Base-by-base conservation (phyloP, 75 land plant genomes). In the Larix kaempferi region DNA sequence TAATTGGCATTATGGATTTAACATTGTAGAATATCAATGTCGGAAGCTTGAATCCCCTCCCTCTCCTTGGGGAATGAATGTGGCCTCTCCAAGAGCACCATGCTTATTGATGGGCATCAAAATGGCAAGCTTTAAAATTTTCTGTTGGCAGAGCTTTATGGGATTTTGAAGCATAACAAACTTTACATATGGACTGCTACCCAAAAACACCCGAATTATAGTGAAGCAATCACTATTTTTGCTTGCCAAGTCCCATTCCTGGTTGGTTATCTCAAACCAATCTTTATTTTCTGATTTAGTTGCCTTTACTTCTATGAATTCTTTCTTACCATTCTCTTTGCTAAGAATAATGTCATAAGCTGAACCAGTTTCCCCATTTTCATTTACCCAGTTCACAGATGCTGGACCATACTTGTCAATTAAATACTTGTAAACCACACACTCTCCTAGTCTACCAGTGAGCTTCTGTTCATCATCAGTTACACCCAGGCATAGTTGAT, bases 281-380 rank as follows among this genome's bases (percentile, higher is more conserved):
- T 94, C 88, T 77, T 94, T 96, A 37, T 82, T 86, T 57, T 75
- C 78, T 52, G 86, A 89, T 73, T 71, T 87, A 5, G 97, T 94
- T 59, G 99, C 79, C 78, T 96, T 96, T 60, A 96, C 99, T 84
- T 96, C 99, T 25, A 96, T 82, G 72, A 82, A 90, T 69, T 91
- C 87, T 82, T 78, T 78, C 60, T 64, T 61, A 6, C 83, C 81
- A 21, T 83, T 84, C 27, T 76, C 52, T 7, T 80, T 87, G 2
- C 77, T 83, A 15, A 94, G 73, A 16, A 88, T 74, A 37, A 94
- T 74, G 73, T 96, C 99, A 77, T 85, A 93, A 10, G 99, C 91
- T 25, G 86, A 87, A 6, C 99, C 99, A 15, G 90, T 89, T 80
- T 96, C 99, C 13, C 55, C 81, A 16, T 83, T 81, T 66, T 90